Base-by-base conservation (phyloP, 2,329 filamentous ascomycete species). In the Alternaria rosae region DNA sequence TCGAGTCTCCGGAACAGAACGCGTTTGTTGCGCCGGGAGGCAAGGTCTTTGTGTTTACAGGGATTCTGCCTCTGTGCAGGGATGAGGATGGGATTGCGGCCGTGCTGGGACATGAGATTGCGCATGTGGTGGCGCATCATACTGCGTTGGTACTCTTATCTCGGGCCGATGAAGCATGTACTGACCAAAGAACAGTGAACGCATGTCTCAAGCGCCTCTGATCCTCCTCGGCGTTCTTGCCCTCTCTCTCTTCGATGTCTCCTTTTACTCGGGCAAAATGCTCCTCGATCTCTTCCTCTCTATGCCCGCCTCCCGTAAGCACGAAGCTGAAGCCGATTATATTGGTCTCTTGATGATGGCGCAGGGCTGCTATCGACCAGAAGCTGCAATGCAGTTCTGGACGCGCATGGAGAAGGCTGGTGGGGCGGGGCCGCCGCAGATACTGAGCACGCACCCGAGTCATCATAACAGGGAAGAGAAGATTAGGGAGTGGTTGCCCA, bases 281-380 rank as follows among this genome's bases (percentile, higher is more conserved):
- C 61, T 89, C 21, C 79, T 91, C 26, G 85, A 91, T 53, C 76
- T 91, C 15, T 84, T 89, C n/a, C 88, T 92, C 73, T 84, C 83
- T 51, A 82, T 86, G 62, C 92, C 91, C 1, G 91, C 91, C 76
- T 88, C 87, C 48, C 83, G 92, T 51, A 86, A 85, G 73, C 91
- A 93, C 80, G 92, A 90, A 82, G 87, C 84, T 51, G 91, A 94
- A 80, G 92, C 92, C 0, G 92, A 94, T 73, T 92, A 91, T 70
- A 92, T 94, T 50, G 92, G 92, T 0, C 78, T 94, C 32, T 88
- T 94, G 85, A 91, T 94, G 85, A 94, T 94, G 90, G 88, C 91
- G 0, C 87, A 92, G 79, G 90, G 89, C 25, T 94, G 92, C 80
- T 94, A 91, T 74, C 85, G 92, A 64, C 92, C 92, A 1, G 79